phyloP scores from a whole-genome alignment of 2,329 filamentous ascomycete genomes.

The Trichoderma aggressivum region DNA sequence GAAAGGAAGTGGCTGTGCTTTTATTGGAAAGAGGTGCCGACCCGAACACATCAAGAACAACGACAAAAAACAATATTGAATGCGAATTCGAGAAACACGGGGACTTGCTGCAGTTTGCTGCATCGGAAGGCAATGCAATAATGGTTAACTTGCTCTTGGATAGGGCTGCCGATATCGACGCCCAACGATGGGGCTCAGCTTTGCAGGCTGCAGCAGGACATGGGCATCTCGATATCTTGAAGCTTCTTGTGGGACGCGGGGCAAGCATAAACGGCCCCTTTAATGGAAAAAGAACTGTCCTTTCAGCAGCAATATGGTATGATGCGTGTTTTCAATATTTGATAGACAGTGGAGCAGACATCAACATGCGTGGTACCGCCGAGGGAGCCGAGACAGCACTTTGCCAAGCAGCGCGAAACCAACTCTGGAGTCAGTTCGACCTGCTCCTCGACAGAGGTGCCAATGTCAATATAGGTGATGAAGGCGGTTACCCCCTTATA shows the following conservation, averaged over 20 bases:
- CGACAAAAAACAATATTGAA: background rate
- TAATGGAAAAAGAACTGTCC: background rate
- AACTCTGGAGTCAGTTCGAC: background rate
- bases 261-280: background rate
- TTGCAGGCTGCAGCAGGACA: background rate
- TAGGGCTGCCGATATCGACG: background rate
- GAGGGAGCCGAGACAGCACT: background rate
- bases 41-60: background rate
- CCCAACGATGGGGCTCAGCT: background rate
- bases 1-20: background rate
- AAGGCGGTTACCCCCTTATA: background rate
- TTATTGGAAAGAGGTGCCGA: conserved; percentile 5
- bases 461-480: background rate
- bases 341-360: background rate
- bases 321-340: background rate
- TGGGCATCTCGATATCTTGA: background rate
- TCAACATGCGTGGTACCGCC: background rate
- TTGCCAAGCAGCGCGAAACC: background rate
- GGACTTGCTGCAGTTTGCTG: background rate
- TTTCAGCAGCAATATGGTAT: background rate
- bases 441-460: background rate
- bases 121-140: accelerated
- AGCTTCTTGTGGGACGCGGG: background rate
- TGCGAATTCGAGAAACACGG: background rate
- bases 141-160: background rate